Conservation (phyloP, 495 filamentous ascomycete species). For the Aeminium ludgeri region DNA sequence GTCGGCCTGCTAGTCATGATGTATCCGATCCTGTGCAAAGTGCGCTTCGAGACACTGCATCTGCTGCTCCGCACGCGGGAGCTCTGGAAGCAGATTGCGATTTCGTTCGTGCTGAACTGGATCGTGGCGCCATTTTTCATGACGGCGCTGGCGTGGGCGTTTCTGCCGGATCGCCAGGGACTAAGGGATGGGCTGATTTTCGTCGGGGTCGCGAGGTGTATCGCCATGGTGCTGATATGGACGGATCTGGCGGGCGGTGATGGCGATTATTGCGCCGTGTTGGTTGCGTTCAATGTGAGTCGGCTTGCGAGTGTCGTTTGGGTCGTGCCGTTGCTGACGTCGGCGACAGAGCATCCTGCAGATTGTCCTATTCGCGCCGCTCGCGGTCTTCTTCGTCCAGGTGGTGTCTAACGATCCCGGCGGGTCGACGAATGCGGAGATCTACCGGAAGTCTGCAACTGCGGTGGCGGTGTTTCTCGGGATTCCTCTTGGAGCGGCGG, state of each 20-base stretch:
- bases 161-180: slow-evolving; percentile 24
- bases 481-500: slow-evolving; percentile 24
- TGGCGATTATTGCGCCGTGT: slow-evolving; percentile 26
- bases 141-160: slow-evolving; percentile 38
- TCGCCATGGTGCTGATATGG: slow-evolving; percentile 29
- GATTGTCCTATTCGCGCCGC: slow-evolving; percentile 26
- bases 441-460: slow-evolving; percentile 20
- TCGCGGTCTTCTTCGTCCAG: slow-evolving; percentile 24
- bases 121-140: slow-evolving; percentile 78
- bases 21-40: slow-evolving; percentile 89
- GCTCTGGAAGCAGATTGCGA: slow-evolving; percentile 64
- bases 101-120: slow-evolving; percentile 77
- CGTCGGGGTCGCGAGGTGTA: slow-evolving; percentile 26
- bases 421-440: slow-evolving; percentile 5
- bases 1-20: slow-evolving; percentile 82
- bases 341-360: slow-evolving; percentile 26
- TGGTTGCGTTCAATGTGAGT: slow-evolving; percentile 27
- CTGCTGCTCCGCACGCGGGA: slow-evolving; percentile 40
- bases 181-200: slow-evolving; percentile 26
- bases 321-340: too few relatives aligned
- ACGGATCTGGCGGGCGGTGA: slow-evolving; percentile 25
- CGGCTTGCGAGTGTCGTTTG: too few relatives aligned
- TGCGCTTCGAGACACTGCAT: slow-evolving; percentile 69
- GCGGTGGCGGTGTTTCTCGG: slow-evolving; percentile 26
- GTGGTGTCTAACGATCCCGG: slow-evolving; percentile 19